Conservation (phyloP, 768 basidiomycete species). For the Collybia sp. region DNA sequence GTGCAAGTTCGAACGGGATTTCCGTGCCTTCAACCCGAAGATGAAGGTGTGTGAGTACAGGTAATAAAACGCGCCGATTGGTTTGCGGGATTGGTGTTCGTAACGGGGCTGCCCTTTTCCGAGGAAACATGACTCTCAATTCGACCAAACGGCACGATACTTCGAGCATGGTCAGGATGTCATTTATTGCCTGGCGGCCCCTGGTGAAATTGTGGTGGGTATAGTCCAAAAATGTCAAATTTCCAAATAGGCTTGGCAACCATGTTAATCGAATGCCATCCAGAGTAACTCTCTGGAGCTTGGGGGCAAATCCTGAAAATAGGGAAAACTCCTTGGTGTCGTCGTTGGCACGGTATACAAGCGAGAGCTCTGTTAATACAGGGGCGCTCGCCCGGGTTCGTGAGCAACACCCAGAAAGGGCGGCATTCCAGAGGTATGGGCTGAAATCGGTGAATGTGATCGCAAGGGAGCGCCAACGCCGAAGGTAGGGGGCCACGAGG, state of each 20-base stretch:
- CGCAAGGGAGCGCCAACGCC: constrained; percentile 58
- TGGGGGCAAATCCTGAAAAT: constrained; percentile 59
- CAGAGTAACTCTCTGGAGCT: constrained; percentile 48
- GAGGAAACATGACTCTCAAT: constrained; percentile 52
- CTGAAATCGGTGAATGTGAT: constrained; percentile 50
- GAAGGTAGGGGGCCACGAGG: constrained; percentile 44
- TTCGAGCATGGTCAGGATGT: constrained; percentile 53
- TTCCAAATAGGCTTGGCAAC: constrained; percentile 57
- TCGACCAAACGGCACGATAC: constrained; percentile 49
- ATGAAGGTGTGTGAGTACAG: constrained; percentile 40
- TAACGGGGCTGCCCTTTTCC: constrained; percentile 16
- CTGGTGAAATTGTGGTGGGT: constrained; percentile 66
- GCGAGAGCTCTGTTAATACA: constrained; percentile 47
- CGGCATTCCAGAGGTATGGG: constrained; percentile 66
- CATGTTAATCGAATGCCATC: constrained; percentile 62
- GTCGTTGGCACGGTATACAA: constrained; percentile 62
- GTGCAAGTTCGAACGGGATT: constrained; percentile 56
- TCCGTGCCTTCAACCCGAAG: constrained; percentile 48
- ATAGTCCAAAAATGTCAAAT: constrained; percentile 63
- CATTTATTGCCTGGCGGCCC: constrained; percentile 50
- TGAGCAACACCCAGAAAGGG: constrained; percentile 50
- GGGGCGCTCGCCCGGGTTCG: constrained; percentile 30
- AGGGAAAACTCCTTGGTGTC: constrained; percentile 63
- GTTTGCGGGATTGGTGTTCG: constrained; percentile 15
- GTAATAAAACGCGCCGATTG: constrained; percentile 33